Conservation (phyloP, 2,329 filamentous ascomycete species). For the Colletotrichum chrysophilum region DNA sequence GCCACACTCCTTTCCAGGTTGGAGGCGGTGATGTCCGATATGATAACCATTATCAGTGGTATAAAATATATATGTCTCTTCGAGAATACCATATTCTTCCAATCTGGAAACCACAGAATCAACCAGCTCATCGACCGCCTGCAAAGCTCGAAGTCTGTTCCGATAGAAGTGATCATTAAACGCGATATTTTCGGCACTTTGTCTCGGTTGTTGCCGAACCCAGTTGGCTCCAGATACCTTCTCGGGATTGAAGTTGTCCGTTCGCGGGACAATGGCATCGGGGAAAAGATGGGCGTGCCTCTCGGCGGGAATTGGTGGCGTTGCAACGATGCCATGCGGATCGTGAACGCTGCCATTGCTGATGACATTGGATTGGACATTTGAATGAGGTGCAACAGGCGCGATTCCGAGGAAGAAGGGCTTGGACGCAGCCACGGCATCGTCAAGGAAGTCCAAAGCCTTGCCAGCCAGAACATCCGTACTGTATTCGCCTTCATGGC, state of each 20-base stretch:
- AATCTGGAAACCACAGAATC: slow-evolving; percentile 38
- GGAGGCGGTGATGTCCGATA: slow-evolving; percentile 55
- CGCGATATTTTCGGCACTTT: slow-evolving; percentile 32
- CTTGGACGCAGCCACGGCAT: slow-evolving; percentile 55
- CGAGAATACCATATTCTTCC: slow-evolving; percentile 31
- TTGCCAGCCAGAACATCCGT: slow-evolving; percentile 66
- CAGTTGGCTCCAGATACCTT: slow-evolving; percentile 44
- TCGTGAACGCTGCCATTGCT: neutral
- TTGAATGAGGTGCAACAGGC: slow-evolving; percentile 70
- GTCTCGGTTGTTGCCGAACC: slow-evolving; percentile 40
- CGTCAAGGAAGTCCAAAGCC: slow-evolving; percentile 63
- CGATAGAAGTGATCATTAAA: slow-evolving; percentile 45
- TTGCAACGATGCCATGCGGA: slow-evolving; percentile 25
- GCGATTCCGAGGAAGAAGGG: slow-evolving; percentile 74
- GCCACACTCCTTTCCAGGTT: slow-evolving; percentile 54
- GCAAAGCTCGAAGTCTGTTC: slow-evolving; percentile 40
- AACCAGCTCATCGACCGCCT: slow-evolving; percentile 42
- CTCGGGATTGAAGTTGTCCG: slow-evolving; percentile 66
- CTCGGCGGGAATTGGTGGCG: slow-evolving; percentile 44
- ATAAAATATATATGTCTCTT: slow-evolving; percentile 57
- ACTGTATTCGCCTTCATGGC: slow-evolving; percentile 39
- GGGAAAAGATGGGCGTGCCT: slow-evolving; percentile 66
- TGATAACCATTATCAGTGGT: slow-evolving; percentile 59
- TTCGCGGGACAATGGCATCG: slow-evolving; percentile 63
- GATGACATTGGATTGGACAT: slow-evolving; percentile 36